Base-by-base conservation (phyloP, 1,284 basidiomycete species). In the Ganoderma lingzhi region DNA sequence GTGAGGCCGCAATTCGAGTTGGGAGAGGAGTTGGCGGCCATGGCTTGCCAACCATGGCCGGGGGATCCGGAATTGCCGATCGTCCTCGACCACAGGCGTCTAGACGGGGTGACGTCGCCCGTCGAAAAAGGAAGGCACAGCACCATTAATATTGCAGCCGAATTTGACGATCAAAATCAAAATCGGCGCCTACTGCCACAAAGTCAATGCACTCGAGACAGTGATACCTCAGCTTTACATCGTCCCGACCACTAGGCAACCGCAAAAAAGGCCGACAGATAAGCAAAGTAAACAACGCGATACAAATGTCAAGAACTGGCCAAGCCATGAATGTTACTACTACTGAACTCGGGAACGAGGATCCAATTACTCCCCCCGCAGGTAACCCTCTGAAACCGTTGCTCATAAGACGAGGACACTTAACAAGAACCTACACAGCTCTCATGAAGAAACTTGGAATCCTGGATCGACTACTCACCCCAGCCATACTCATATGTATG, bases 401-500 rank as follows among this genome's bases (percentile, higher is more conserved):
- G 9, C 32, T 45, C 2, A 10, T 44, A 17, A 45, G 32, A 51
- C 4, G 39, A 8, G 15, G 39, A 37, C 32, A 6, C 9, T 4
- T 17, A 30, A 32, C 9, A 9, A 3, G 3, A 3, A 6, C 6
- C 3, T 3, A 17, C 14, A 15, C 53, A 87, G 86, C 73, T 6
- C 77, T 87, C 3, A 84, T 88, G 73, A 81, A 80, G 69, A 80
- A 82, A 62, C 80, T 90, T 0, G 80, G 84, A 63, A 74, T 88
- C 19, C 81, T 91, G 0, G 94, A 96, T 78, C 86, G 90, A 17
- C 84, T 94, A 0, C 83, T 96, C 1, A 90, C 93, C 0, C 86
- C 91, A 0, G 84, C 90, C 60, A 92, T 96, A 64, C 82, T 96
- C 2, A 53, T 94, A 4, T 87, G 87, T 30, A 96, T 96, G 94